A percentile compares a stretch with the other conserved stretches of the same genome.
These are phyloP conservation scores for Dictyostelium brefeldianum DNA, from an alignment of 78 protist genomes.

Conservation along the genomic window DNA sequence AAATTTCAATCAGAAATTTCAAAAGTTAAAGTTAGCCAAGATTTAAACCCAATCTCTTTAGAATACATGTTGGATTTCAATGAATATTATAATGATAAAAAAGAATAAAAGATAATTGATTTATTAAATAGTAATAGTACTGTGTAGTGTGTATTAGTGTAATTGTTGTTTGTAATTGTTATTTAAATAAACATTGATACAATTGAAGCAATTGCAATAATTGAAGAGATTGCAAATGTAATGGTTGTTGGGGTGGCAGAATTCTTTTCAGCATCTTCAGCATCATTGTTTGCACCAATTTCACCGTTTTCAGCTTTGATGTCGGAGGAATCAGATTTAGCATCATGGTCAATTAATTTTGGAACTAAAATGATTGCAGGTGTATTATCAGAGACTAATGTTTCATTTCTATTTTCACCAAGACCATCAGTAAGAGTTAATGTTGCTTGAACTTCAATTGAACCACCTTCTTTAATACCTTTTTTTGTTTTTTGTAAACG, in stretches of 20 bases:
- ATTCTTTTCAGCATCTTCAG: not conserved
- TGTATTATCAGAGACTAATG: not conserved
- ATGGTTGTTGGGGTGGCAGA: not conserved
- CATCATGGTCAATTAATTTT: not conserved
- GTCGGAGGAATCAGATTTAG: not conserved
- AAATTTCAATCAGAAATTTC: conserved; percentile 33
- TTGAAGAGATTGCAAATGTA: not conserved
- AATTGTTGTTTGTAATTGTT: not conserved
- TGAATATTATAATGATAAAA: conserved; percentile 53
- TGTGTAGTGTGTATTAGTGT: not conserved
- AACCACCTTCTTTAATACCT: not conserved
- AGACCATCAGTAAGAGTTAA: conserved; percentile 12
- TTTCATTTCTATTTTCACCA: not conserved
- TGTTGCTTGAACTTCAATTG: not conserved
- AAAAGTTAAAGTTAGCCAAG: conserved; percentile 34
- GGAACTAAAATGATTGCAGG: not conserved
- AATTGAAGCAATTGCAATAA: not conserved
- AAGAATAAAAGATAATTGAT: not conserved
- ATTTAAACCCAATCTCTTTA: conserved; percentile 70
- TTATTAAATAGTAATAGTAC: not conserved
- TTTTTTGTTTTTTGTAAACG: not conserved
- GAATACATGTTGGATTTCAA: conserved; percentile 71
- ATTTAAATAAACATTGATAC: not conserved
- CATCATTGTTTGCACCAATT: not conserved
- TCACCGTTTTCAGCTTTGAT: not conserved